phyloP scores from a whole-genome alignment of 495 filamentous ascomycete species.

The Xylaria curta region DNA sequence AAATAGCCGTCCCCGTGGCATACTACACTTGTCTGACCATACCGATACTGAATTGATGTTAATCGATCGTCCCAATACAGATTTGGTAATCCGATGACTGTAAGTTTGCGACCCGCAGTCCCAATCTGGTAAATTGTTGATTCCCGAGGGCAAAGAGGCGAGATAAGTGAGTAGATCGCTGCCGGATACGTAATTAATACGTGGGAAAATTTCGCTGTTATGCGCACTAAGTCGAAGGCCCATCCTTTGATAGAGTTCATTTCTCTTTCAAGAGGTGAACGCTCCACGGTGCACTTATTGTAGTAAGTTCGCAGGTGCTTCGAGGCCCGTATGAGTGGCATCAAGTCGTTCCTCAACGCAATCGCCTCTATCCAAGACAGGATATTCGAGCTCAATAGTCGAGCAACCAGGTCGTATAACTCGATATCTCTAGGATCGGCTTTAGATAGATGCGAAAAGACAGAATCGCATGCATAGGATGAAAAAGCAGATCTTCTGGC shows the following conservation, averaged over 20 bases:
- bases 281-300: not conserved
- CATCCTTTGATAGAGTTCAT: constrained; percentile 33
- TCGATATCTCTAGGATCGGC: not conserved
- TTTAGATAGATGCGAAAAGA: not conserved
- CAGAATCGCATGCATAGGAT: constrained; percentile 12
- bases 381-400: not conserved
- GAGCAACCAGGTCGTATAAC: not conserved
- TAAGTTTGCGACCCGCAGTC: constrained; percentile 6
- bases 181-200: constrained; percentile 38
- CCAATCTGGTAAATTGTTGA: constrained; percentile 28
- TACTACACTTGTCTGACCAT: not conserved
- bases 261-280: not conserved
- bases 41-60: not conserved
- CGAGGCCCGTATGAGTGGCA: not conserved
- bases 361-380: constrained; percentile 4
- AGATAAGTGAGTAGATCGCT: constrained; percentile 42
- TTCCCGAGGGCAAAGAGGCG: constrained; percentile 38
- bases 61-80: constrained; percentile 37
- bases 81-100: constrained; percentile 24
- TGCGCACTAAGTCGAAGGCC: not conserved
- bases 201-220: constrained; percentile 35
- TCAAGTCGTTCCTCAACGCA: not conserved
- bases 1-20: constrained; percentile 25
- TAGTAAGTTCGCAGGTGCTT: not conserved
- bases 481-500: constrained; percentile 37